Percentiles rank a stretch among this genome's conserved stretches.
Evolutionary conservation across 257 asterid species (phyloP).

Genomic region (Plectranthus barbatus): DNA sequence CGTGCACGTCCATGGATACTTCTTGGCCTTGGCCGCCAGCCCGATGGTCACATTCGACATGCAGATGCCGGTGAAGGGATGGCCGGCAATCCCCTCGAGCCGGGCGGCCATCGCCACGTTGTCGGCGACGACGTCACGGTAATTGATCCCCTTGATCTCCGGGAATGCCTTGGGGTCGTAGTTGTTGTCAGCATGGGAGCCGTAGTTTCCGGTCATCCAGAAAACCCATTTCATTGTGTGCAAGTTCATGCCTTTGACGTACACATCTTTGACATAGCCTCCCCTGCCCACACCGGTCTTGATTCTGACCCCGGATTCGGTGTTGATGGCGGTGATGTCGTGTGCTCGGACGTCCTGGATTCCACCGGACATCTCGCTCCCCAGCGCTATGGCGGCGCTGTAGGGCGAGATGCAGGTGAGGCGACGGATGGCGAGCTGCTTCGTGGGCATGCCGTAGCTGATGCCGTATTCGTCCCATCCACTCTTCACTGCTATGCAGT

Average conservation of each 20-base stretch:
- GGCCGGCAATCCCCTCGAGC: slow-evolving; percentile 70
- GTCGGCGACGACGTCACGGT: slow-evolving; percentile 63
- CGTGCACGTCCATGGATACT: slow-evolving; percentile 70
- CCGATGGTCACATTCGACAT: slow-evolving; percentile 63
- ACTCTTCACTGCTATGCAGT: slow-evolving; percentile 80
- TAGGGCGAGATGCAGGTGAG: slow-evolving; percentile 84
- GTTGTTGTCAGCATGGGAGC: slow-evolving; percentile 68
- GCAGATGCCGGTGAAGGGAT: slow-evolving; percentile 72
- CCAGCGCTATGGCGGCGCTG: slow-evolving; percentile 78
- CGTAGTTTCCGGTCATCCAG: slow-evolving; percentile 91
- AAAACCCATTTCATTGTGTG: slow-evolving; percentile 83
- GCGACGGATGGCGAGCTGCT: slow-evolving; percentile 45
- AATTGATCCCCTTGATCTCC: slow-evolving; percentile 60
- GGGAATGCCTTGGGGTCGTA: slow-evolving; percentile 76
- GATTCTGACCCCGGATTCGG: slow-evolving; percentile 70
- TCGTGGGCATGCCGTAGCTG: slow-evolving; percentile 67
- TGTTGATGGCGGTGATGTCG: slow-evolving; percentile 61
- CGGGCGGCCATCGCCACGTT: slow-evolving; percentile 64
- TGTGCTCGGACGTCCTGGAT: slow-evolving; percentile 69
- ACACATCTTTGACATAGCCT: slow-evolving; percentile 64
- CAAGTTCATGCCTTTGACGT: slow-evolving; percentile 60
- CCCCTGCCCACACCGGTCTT: slow-evolving; percentile 76
- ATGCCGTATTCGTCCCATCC: slow-evolving; percentile 95
- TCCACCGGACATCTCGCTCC: slow-evolving; percentile 94
- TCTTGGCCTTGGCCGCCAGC: slow-evolving; percentile 61